Percentiles rank a stretch among this genome's conserved stretches.
Conservation (phyloP, 2,329 filamentous ascomycete genomes). For the Chrysosporium keratinophilum region DNA sequence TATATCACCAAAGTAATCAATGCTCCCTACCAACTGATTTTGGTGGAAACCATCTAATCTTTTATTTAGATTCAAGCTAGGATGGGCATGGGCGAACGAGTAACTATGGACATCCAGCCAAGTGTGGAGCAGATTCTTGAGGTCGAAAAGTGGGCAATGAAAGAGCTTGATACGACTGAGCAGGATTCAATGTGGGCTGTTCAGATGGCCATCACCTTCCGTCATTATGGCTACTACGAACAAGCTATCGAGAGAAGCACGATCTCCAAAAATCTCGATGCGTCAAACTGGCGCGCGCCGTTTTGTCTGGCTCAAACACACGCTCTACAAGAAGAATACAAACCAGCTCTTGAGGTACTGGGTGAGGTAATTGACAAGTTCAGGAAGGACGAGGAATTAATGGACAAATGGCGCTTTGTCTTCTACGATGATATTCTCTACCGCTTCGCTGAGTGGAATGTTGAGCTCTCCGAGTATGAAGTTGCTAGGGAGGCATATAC, state of each 20-base stretch:
- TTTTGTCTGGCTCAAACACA: slow-evolving; percentile 18
- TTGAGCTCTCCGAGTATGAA: slow-evolving; percentile 8
- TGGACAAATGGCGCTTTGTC: slow-evolving; percentile 8
- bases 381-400: slow-evolving; percentile 10
- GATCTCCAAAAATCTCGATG: slow-evolving; percentile 14
- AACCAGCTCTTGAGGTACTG: slow-evolving; percentile 9
- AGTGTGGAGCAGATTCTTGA: slow-evolving; percentile 14
- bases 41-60: background rate
- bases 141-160: slow-evolving; percentile 15
- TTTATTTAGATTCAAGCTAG: slow-evolving; percentile 9
- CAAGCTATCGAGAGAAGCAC: slow-evolving; percentile 20
- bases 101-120: background rate
- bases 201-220: slow-evolving; percentile 20
- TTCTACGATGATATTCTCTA: slow-evolving; percentile 14
- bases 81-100: background rate
- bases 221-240: slow-evolving; percentile 12
- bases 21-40: no score
- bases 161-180: slow-evolving; percentile 10
- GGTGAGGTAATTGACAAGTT: slow-evolving; percentile 12
- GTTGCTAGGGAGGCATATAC: slow-evolving; percentile 10
- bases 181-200: slow-evolving; percentile 13
- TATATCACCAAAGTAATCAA: slow-evolving; percentile 13
- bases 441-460: slow-evolving; percentile 10
- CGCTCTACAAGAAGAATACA: slow-evolving; percentile 10
- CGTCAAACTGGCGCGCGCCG: slow-evolving; percentile 20